Evolutionary conservation across 345 rosid genomes (phyloP), one percentile per base, ranked within the genome.

Genomic region (Atalantia buxifolia): DNA sequence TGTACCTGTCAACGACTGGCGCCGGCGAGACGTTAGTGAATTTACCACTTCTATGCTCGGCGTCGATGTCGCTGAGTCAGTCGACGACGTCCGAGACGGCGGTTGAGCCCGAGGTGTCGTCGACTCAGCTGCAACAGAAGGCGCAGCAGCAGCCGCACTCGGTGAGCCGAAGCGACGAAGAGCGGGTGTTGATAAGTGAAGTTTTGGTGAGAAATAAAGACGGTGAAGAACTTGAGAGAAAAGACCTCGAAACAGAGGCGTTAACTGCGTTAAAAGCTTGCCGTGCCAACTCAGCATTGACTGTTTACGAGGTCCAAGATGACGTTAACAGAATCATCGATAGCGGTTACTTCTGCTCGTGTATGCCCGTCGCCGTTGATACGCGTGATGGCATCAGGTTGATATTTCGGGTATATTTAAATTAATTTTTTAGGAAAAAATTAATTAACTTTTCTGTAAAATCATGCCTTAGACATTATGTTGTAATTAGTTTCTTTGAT

Each of bases 291-390:
- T 96, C 99, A 2, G 98, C 97, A 10, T 88, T 94, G 48, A 93
- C 97, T 0, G 91, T 90, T 4, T 80, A 91, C 5, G 99, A 96
- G 84, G 97, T 96, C 35, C 95, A 96, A 68, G 98, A 96, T 77
- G 99, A 94, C 80, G 98, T 96, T 19, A 97, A 93, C 66, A 77
- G 98, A 90, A 94, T 96, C 76, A 89, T 93, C 25, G 94, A 88
- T 25, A 90, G 98, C 62, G 98, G 99, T 0, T 94, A 91, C 88
- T 96, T 94, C 71, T 88, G 87, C 74, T 89, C 98, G 36, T 92
- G 99, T 85, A 90, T 90, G 74, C 98, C 98, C 1, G 92, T 96
- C 12, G 98, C 98, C 21, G n/a, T n/a, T n/a, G n/a, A n/a, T n/a
- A 90, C 98, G 1, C 88, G 98, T 12, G 98, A 94, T 22, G 98